Base-by-base conservation (phyloP, 108 stramenopile genomes). In the Bacterosira constricta region DNA sequence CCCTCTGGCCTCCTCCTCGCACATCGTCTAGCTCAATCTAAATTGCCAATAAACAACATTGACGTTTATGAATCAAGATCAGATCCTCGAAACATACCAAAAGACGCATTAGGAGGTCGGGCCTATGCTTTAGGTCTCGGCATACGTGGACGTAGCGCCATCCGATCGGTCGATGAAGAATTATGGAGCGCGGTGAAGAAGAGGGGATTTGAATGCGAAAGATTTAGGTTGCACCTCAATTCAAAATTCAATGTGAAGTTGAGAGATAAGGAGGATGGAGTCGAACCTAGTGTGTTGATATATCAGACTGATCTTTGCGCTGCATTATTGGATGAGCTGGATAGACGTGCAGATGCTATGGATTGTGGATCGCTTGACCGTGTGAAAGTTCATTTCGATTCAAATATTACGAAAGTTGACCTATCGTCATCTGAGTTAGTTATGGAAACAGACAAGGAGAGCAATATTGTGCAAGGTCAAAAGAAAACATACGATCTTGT, bases 101-200 rank as follows among this genome's bases (percentile, higher is more conserved):
- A 56, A 13, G 26, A 41, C 39, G 29, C 44, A 20, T 52, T 69
- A 17, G 68, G 58, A 5, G 65, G 75, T n/a, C 73, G 88, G 30
- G 90, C 90, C 11, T 91, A 89, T 55, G 88, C 90, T 0, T 58
- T 92, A 10, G 90, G 90, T 13, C 47, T 92, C 8, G 90, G 90
- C 7, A 71, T 78, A 9, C 71, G 90, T 57, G 90, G 86, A 1
- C 69, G 90, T 13, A 74, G 62, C 17, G 87, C 88, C 29, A 88
- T 92, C 38, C 76, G 67, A 60, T 60, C 71, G 11, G 85, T 85
- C 8, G 85, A 86, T 55, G 70, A 81, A 25, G 36, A 38, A 8
- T 41, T 92, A 31, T 92, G 90, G 90, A 41, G 64, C 1, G 74
- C 79, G 1, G 82, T 92, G 6, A 80, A 77, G 36, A 9, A 31